phyloP scores from a whole-genome alignment of 1,139 yeast genomes.

The Hyphopichia buzzinii region DNA sequence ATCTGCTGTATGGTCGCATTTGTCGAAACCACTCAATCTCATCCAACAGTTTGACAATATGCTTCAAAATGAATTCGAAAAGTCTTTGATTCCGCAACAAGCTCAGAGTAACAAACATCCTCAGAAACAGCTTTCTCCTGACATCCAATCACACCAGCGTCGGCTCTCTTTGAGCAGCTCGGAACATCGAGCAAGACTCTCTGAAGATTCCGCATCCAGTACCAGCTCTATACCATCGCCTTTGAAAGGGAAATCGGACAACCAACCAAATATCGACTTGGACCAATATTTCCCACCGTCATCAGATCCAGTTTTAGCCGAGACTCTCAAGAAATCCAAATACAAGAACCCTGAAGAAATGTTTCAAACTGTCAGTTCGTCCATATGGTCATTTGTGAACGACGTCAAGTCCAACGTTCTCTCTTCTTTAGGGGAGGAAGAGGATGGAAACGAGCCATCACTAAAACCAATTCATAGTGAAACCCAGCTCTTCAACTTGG shows the following conservation, averaged over 20 bases:
- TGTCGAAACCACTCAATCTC: conserved; percentile 59
- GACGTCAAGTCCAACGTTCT: conserved; percentile 41
- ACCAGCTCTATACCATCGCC: conserved; percentile 19
- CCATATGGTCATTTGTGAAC: conserved; percentile 47
- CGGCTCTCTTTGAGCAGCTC: conserved; percentile 2
- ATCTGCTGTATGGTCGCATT: conserved; percentile 35
- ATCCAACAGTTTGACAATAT: conserved; percentile 69
- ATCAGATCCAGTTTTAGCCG: conserved; percentile 1
- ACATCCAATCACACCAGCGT: background rate
- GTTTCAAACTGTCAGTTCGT: conserved; percentile 42
- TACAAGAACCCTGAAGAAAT: conserved; percentile 27
- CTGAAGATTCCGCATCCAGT: conserved; percentile 30
- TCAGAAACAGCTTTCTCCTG: background rate
- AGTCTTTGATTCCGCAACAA: conserved; percentile 28
- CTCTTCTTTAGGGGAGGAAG: conserved; percentile 34
- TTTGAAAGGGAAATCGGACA: conserved; percentile 20
- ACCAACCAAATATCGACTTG: conserved; percentile 10
- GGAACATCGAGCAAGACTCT: conserved; percentile 6
- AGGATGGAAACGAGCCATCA: conserved; percentile 5
- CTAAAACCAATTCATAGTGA: too few species aligned
- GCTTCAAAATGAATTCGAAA: conserved; percentile 66
- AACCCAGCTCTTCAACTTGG: conserved; percentile 21
- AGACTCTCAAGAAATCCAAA: background rate
- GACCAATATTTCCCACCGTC: conserved; percentile 9
- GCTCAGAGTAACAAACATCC: background rate